Evolutionary conservation across 2,329 filamentous ascomycete species (phyloP).

Genomic region (Pezicula radicicola): DNA sequence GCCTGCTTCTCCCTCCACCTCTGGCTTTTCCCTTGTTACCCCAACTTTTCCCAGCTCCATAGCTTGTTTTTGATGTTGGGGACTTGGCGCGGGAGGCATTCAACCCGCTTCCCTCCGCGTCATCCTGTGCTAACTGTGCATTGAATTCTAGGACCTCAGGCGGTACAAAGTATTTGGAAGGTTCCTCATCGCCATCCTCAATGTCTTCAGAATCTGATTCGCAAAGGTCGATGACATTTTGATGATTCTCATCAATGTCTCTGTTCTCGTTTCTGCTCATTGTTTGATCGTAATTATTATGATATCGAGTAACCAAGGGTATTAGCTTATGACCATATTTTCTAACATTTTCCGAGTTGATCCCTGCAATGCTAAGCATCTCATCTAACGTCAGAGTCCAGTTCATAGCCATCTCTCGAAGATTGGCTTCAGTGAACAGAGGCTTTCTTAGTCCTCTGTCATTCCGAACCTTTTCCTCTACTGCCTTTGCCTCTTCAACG

Average conservation of each 20-base stretch:
- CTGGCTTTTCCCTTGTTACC: not conserved
- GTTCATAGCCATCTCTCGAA: conserved; percentile 70
- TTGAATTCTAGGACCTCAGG: too few relatives aligned
- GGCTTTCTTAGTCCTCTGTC: conserved; percentile 51
- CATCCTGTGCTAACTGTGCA: not conserved
- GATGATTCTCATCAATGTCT: conserved; percentile 27
- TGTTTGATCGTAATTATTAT: conserved; percentile 46
- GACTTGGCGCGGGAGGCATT: conserved; percentile 5
- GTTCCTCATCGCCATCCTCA: conserved; percentile 10
- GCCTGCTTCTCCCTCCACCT: too few relatives aligned
- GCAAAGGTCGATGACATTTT: conserved; percentile 51
- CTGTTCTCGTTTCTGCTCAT: conserved; percentile 30
- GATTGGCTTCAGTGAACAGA: conserved; percentile 66
- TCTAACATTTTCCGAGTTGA: conserved; percentile 60
- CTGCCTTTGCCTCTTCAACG: conserved; percentile 54
- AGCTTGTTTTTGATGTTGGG: not conserved
- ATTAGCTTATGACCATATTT: conserved; percentile 60
- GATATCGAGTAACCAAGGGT: conserved; percentile 49
- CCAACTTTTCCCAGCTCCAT: not conserved
- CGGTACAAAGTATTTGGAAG: conserved; percentile 1
- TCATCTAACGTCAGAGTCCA: conserved; percentile 60
- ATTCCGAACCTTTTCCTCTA: conserved; percentile 61
- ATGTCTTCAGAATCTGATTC: conserved; percentile 8
- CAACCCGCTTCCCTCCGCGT: conserved; percentile 5
- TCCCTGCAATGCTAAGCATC: conserved; percentile 62